A percentile compares a stretch with the other conserved stretches of the same genome.
Evolutionary conservation across 2,329 filamentous ascomycete genomes (phyloP).

Genomic region (Tolypocladium inflatum): DNA sequence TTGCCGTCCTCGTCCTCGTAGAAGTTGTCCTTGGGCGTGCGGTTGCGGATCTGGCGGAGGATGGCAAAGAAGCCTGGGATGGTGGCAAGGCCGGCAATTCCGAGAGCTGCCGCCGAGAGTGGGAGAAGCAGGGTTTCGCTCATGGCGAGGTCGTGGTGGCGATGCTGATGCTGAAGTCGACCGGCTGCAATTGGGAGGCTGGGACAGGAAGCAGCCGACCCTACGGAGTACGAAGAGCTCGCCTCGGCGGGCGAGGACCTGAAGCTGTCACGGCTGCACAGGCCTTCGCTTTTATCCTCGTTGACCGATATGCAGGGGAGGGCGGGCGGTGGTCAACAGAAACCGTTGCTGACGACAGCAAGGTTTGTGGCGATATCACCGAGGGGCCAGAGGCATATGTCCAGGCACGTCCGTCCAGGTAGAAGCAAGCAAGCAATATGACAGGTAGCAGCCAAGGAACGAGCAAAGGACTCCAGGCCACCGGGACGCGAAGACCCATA

Average conservation of each 20-base stretch:
- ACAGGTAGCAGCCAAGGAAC: background rate
- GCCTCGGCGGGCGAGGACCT: background rate
- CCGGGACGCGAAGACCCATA: background rate
- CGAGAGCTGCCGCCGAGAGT: slow-evolving; percentile 23
- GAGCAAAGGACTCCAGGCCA: background rate
- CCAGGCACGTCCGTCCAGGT: background rate
- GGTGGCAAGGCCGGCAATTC: slow-evolving; percentile 23
- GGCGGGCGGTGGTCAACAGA: background rate
- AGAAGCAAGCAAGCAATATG: background rate
- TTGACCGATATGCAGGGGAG: background rate
- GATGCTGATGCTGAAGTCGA: background rate
- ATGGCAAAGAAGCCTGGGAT: slow-evolving; percentile 26
- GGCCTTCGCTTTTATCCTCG: background rate
- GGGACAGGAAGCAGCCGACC: background rate
- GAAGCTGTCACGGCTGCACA: background rate
- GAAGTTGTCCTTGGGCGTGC: slow-evolving; percentile 30
- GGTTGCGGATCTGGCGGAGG: slow-evolving; percentile 22
- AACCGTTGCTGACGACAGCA: background rate
- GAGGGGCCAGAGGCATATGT: background rate
- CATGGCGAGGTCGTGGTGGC: slow-evolving; percentile 1
- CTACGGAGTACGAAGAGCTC: background rate
- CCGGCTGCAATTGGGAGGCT: background rate
- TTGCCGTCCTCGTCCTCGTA: slow-evolving; percentile 65
- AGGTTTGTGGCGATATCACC: background rate
- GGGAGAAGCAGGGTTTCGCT: slow-evolving; percentile 9